Evolutionary conservation across 1,139 yeast genomes (phyloP), one percentile per base, ranked within the genome.

Genomic region (Lodderomyces margitis): DNA sequence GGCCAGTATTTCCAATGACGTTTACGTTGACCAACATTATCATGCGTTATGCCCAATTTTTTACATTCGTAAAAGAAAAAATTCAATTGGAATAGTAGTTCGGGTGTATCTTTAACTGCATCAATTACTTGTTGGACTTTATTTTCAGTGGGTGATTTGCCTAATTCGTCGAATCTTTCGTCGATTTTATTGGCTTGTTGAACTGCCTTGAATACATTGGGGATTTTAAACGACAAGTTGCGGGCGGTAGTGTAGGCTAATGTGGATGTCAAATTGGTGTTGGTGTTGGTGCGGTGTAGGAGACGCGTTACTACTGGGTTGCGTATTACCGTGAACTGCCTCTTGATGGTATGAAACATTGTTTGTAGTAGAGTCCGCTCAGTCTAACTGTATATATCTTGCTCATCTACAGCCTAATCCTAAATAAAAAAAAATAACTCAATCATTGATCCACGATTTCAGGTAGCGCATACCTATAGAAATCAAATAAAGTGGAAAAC

Each of bases 1-100:
- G 39, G 33, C 46, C 44, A 42, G 16, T 41, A 46, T 14, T 16
- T n/a, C 10, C 37, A 20, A 4, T 27, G n/a, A 23, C 32, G 36
- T 21, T 19, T 34, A n/a, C 46, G 32, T 12, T 24, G 25, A 14
- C 25, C 31, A 31, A 15, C 31, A 37, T 38, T 47, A 16, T 46
- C 39, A 10, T 48, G 51, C 7, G 49, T 52, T 14, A 71, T 64
- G 3, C 72, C 74, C 3, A 69, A 46, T 36, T 55, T 52, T 25
- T 55, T 47, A 37, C 73, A 62, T 46, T 68, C 68, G 16, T 46
- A 48, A 41, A 68, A 68, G 48, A 70, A 69, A 12, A 58, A 48
- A 23, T 65, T 55, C 28, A 71, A 49, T 19, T 66, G 50, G 37
- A 50, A 57, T 21, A 66, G 54, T 12, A 70, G 51, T 43, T 68